A percentile compares a stretch with the other conserved stretches of the same genome.
Conservation (phyloP, 495 filamentous ascomycete genomes). For the Tuber melanosporum region DNA sequence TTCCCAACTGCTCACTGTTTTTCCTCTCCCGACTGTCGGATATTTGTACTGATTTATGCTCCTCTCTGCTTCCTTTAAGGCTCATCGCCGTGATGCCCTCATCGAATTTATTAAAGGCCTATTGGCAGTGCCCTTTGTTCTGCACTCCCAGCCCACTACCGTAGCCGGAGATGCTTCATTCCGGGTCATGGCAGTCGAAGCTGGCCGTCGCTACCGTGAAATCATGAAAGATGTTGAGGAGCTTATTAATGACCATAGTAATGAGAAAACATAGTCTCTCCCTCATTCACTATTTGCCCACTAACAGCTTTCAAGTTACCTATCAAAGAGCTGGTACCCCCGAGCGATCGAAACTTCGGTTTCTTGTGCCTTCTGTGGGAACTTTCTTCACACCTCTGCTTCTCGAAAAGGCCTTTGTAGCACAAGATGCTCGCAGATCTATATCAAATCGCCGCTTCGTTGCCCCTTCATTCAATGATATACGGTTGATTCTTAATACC, state of each 20-base stretch:
- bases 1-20: neutral
- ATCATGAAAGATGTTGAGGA: conserved; percentile 91
- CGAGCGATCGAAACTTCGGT: conserved; percentile 79
- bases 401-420: conserved; percentile 81
- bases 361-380: conserved; percentile 82
- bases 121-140: conserved; percentile 90
- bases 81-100: conserved; percentile 42
- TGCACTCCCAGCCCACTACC: conserved; percentile 89
- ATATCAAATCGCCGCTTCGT: conserved; percentile 93
- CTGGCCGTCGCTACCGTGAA: conserved; percentile 81
- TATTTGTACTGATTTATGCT: conserved; percentile 9
- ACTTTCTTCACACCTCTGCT: conserved; percentile 83
- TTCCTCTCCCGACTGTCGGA: neutral
- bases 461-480: conserved; percentile 94
- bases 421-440: conserved; percentile 73
- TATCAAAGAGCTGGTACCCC: conserved; percentile 58
- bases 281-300: conserved; percentile 4
- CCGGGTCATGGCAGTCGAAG: conserved; percentile 56
- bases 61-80: conserved; percentile 18
- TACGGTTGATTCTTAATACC: conserved; percentile 86
- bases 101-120: conserved; percentile 69
- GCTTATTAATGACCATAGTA: conserved; percentile 89
- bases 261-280: neutral
- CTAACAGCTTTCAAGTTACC: conserved; percentile 50
- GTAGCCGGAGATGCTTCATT: conserved; percentile 56